These are phyloP conservation scores for Cytospora leucostoma DNA, from an alignment of 2,329 filamentous ascomycete species.

Conservation along the genomic window DNA sequence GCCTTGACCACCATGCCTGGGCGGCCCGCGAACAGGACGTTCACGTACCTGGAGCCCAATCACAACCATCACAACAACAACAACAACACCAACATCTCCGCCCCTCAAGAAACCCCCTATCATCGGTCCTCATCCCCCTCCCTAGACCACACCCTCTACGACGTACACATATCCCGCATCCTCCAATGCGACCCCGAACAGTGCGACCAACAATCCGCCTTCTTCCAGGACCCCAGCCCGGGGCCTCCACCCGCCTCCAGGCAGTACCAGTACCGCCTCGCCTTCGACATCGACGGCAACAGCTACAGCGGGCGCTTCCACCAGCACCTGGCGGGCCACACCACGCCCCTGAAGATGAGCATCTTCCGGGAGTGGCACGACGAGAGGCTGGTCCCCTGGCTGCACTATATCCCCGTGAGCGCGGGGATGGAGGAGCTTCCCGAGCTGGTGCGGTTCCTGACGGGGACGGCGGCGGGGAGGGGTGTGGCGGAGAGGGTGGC, in stretches of 20 bases:
- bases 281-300: constrained; percentile 59
- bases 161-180: constrained; percentile 20
- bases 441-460: constrained; percentile 49
- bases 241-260: constrained; percentile 15
- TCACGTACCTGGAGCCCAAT: constrained; percentile 3
- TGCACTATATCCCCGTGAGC: constrained; percentile 58
- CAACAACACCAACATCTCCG: neutral
- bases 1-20: constrained; percentile 12
- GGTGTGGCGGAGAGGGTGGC: constrained; percentile 53
- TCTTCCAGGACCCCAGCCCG: constrained; percentile 26
- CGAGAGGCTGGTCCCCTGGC: constrained; percentile 56
- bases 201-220: constrained; percentile 27
- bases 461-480: constrained; percentile 48
- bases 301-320: constrained; percentile 56
- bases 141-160: constrained; percentile 22
- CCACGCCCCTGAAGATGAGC: constrained; percentile 53
- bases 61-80: no score
- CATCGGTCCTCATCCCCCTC: neutral
- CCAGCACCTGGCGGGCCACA: constrained; percentile 50
- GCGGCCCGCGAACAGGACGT: neutral
- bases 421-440: constrained; percentile 52
- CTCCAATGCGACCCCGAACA: constrained; percentile 13
- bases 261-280: constrained; percentile 42
- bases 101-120: neutral
- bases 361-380: constrained; percentile 60